Evolutionary conservation across 345 rosid genomes (phyloP).

Genomic region (Melaleuca quinquenervia): DNA sequence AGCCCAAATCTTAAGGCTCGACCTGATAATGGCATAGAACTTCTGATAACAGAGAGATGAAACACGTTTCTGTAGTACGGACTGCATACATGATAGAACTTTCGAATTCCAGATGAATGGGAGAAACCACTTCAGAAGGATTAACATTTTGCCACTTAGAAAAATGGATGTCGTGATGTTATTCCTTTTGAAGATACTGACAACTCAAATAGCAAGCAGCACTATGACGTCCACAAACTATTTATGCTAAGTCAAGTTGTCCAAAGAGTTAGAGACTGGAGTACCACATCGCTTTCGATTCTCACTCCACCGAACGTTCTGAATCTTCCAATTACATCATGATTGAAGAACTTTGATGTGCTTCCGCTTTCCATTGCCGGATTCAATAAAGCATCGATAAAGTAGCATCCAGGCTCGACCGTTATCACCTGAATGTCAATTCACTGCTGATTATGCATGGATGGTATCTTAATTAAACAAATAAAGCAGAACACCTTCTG

Average conservation of each 20-base stretch:
- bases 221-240: background rate
- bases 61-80: background rate
- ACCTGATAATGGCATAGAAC: background rate
- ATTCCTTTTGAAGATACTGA: background rate
- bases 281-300: constrained; percentile 93
- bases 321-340: constrained; percentile 42
- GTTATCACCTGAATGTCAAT: constrained; percentile 59
- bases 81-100: background rate
- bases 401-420: constrained; percentile 96
- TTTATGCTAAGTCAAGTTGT: background rate
- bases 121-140: background rate
- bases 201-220: background rate
- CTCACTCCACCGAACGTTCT: constrained; percentile 82
- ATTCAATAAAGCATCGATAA: constrained; percentile 62
- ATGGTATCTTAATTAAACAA: background rate
- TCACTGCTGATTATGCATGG: background rate
- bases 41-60: background rate
- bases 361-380: constrained; percentile 53
- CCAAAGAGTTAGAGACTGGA: background rate
- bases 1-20: background rate
- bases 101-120: background rate
- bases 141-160: background rate
- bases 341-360: constrained; percentile 58
- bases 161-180: background rate
- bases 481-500: background rate